Base-by-base conservation (phyloP, 139 green algal species). In the Penium margaritaceum region DNA sequence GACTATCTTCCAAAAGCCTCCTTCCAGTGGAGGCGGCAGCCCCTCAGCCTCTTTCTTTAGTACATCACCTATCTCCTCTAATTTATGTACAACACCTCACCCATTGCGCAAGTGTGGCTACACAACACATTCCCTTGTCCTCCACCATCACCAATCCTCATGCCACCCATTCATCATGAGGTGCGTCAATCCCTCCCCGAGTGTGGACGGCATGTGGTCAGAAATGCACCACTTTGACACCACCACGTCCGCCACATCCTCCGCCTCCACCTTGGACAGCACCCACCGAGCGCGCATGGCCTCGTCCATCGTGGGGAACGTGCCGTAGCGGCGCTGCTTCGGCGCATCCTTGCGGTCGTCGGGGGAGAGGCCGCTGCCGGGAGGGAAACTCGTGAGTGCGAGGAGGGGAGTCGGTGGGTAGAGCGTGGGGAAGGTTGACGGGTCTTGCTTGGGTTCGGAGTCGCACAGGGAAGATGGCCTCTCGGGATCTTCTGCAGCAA, bases 221-320 rank as follows among this genome's bases (percentile, higher is more conserved):
- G 47, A 69, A 39, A 75, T 66, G 68, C 68, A 75, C 68, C 68
- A 75, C 39, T 47, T 21, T 41, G 68, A 75, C 30, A 75, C 47
- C 17, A 75, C 44, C 9, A 74, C 69, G 34, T 74, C 67, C 4
- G 21, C 17, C 19, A 75, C 27, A 2, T 69, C 68, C 62, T 69
- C 62, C 35, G 27, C 33, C 62, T 30, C 19, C 68, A 46, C 53
- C 47, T 75, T 30, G n/a, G 32, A 44, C 27, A 75, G 15, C 51
- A 57, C 9, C 68, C 68, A 75, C 68, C 24, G 43, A 24, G 30
- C 30, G 30, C 17, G 5, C 24, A 27, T 39, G n/a, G 32, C 27
- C 37, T 75, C 51, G 6, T 75, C 51, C 12, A 54, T 44, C 3
- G 30, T 32, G 24, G 68, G 68, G 41, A 55, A 67, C 17, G 54